Base-by-base conservation (phyloP, 129 eudicot genomes). In the Daucus carota region DNA sequence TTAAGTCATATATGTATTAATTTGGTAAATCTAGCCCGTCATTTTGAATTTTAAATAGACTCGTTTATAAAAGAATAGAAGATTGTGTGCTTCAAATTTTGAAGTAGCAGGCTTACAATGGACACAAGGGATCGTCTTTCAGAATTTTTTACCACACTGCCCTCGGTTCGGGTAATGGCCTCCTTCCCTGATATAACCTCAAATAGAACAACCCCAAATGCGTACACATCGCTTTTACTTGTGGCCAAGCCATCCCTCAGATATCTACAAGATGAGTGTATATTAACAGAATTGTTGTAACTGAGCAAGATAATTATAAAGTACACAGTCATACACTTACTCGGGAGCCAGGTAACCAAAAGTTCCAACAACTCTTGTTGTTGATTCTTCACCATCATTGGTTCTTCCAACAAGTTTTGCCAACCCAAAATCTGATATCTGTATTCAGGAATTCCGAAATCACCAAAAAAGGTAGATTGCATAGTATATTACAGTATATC, bases 261-360 rank as follows among this genome's bases (percentile, higher is more conserved):
- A 84, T 91, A 94, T 83, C 98, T 94, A 80, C 60, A 75, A 77
- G 17, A 73, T 26, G 24, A 57, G 57, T 29, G 46, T 65, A 66
- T 41, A 42, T 41, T 15, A 32, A 14, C 45, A 33, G 63, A 79
- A 66, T 59, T 57, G 36, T 9, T 29, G 12, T 3, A 28, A 68
- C 34, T 57, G 28, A 41, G 72, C 59, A 60, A 34, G 78, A 43
- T 45, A 63, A 50, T 54, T 43, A 63, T 29, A 13, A 4, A 14
- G 76, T 26, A 60, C 6, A 48, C 72, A 67, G 45, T 67, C 43
- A 18, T n/a, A 68, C 44, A 81, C 98, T 83, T 88, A 94, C 99
- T 94, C 99, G 11, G 99, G 99, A 82, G 99, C 97, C 74, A 94
- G 84, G 81, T 94, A 94, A 73, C 99, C 99, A 68, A 83, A 91